phyloP scores from a whole-genome alignment of 1,284 basidiomycete species.

The Papiliotrema nemorosa region DNA sequence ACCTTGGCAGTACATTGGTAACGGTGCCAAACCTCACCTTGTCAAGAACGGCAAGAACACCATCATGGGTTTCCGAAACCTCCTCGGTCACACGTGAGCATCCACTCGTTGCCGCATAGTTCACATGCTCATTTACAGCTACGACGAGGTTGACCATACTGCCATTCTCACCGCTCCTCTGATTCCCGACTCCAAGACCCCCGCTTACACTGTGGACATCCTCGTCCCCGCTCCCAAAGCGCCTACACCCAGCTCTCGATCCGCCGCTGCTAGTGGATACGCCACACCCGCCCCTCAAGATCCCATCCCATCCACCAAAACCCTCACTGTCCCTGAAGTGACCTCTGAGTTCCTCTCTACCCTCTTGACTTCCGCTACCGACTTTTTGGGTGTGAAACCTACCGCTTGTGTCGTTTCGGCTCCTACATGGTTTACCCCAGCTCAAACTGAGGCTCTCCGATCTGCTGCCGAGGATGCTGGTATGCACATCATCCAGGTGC shows the following conservation, averaged over 20 bases:
- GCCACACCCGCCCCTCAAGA: conserved; percentile 69
- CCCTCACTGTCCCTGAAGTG: conserved; percentile 79
- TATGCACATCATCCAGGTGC: conserved; percentile 73
- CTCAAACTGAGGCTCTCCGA: conserved; percentile 68
- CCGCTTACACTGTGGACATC: conserved; percentile 82
- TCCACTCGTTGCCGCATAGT: too few relatives aligned
- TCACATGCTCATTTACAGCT: conserved; percentile 21
- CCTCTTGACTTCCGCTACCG: conserved; percentile 80
- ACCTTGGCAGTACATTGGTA: conserved; percentile 85
- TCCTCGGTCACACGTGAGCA: conserved; percentile 78
- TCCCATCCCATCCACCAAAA: conserved; percentile 68
- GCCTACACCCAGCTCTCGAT: conserved; percentile 32
- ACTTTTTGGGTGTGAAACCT: conserved; percentile 79
- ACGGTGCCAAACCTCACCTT: conserved; percentile 90
- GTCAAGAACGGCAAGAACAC: conserved; percentile 95
- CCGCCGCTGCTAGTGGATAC: conserved; percentile 58
- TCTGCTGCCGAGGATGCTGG: conserved; percentile 76
- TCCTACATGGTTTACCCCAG: conserved; percentile 69
- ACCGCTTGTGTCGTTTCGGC: conserved; percentile 81
- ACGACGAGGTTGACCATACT: conserved; percentile 51
- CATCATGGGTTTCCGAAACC: conserved; percentile 87
- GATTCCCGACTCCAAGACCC: conserved; percentile 69
- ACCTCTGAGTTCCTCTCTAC: conserved; percentile 81
- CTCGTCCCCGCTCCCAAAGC: conserved; percentile 73
- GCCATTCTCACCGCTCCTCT: conserved; percentile 49